These are phyloP conservation scores for Penicillium palitans DNA, from an alignment of 2,329 filamentous ascomycete species.

Conservation along the genomic window DNA sequence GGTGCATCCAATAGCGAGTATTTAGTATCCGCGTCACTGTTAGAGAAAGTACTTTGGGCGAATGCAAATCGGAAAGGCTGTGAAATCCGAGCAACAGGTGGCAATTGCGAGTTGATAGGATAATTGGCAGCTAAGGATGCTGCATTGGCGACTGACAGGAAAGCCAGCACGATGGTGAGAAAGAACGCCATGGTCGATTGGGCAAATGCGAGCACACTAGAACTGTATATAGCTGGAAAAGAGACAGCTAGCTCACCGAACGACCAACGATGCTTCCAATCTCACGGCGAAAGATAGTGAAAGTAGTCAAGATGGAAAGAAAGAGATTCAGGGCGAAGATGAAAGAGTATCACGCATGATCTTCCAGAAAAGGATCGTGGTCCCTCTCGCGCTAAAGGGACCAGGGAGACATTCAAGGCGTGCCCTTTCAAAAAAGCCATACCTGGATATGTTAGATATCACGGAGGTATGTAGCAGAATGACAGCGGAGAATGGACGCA, in stretches of 20 bases:
- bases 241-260: constrained; percentile 20
- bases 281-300: constrained; percentile 8
- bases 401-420: constrained; percentile 35
- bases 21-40: constrained; percentile 55
- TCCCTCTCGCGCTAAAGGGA: constrained; percentile 35
- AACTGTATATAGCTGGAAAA: constrained; percentile 14
- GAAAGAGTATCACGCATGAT: constrained; percentile 21
- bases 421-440: constrained; percentile 41
- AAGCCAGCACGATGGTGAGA: constrained; percentile 27
- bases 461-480: constrained; percentile 38
- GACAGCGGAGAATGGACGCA: constrained; percentile 29
- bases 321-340: constrained; percentile 19
- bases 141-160: constrained; percentile 35
- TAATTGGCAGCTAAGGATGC: constrained; percentile 53
- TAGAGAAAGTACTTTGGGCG: constrained; percentile 66
- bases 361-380: constrained; percentile 23
- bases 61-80: constrained; percentile 51
- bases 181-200: constrained; percentile 30
- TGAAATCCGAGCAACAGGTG: constrained; percentile 70
- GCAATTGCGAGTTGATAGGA: constrained; percentile 81
- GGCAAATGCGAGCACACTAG: constrained; percentile 17
- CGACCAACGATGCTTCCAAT: constrained; percentile 6
- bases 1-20: constrained; percentile 69
- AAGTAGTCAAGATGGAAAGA: constrained; percentile 12
- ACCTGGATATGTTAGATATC: constrained; percentile 42